phyloP scores from a whole-genome alignment of 1,139 yeast genomes.

The Magnusiomyces tetraspermus region DNA sequence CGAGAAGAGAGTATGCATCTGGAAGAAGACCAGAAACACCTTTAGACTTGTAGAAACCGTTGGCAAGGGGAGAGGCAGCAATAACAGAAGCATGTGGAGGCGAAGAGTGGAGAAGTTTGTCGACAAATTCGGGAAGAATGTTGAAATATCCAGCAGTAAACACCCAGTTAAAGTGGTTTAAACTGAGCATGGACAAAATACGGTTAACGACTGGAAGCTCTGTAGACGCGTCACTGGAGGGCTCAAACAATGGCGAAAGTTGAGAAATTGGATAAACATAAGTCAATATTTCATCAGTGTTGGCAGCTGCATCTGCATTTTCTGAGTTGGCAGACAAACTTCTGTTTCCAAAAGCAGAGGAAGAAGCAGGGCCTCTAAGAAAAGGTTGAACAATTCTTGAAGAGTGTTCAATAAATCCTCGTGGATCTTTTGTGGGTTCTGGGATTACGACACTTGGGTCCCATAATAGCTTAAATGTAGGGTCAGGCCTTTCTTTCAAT shows the following conservation, averaged over 20 bases:
- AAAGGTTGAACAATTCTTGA: slow-evolving; percentile 50
- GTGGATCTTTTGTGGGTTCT: slow-evolving; percentile 58
- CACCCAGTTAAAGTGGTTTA: slow-evolving; percentile 60
- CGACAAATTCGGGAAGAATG: slow-evolving; percentile 66
- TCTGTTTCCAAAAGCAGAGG: slow-evolving; percentile 8
- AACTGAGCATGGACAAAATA: slow-evolving; percentile 47
- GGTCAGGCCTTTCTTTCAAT: too few relatives aligned
- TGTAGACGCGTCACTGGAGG: slow-evolving; percentile 52
- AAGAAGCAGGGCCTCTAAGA: slow-evolving; percentile 26
- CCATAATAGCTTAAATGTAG: slow-evolving; percentile 53
- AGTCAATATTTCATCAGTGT: slow-evolving; percentile 39
- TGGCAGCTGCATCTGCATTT: too few relatives aligned
- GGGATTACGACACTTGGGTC: slow-evolving; percentile 57
- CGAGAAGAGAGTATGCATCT: slow-evolving; percentile 72
- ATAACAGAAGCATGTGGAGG: slow-evolving; percentile 56
- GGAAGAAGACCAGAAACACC: slow-evolving; percentile 83
- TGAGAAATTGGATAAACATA: slow-evolving; percentile 90
- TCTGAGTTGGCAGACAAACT: too few relatives aligned
- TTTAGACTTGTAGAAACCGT: slow-evolving; percentile 77
- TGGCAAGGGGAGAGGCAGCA: slow-evolving; percentile 84
- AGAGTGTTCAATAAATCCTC: slow-evolving; percentile 50
- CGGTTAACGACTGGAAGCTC: slow-evolving; percentile 65
- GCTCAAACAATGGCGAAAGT: slow-evolving; percentile 61
- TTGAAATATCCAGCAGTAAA: slow-evolving; percentile 97
- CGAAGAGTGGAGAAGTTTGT: slow-evolving; percentile 48